These are phyloP conservation scores for Lasiodiplodia gonubiensis DNA, from an alignment of 2,329 filamentous ascomycete genomes.

Conservation along the genomic window DNA sequence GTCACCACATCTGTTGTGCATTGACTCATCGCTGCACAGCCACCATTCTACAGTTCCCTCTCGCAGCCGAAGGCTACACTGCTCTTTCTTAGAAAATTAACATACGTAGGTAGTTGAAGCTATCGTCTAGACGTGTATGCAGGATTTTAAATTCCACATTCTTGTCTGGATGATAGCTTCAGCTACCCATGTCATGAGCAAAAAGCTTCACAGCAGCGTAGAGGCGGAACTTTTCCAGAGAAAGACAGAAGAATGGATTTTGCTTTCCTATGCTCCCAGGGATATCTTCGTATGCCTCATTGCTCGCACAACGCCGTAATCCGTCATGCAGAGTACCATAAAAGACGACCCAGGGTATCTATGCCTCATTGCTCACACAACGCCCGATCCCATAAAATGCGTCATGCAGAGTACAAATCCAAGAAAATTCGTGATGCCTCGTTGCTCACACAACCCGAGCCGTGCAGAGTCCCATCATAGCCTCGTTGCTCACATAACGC, in stretches of 20 bases:
- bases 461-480: constrained; percentile 24
- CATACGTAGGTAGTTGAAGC: too few relatives aligned
- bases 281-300: constrained; percentile 21
- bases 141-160: too few relatives aligned
- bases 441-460: constrained; percentile 26
- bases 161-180: too few relatives aligned
- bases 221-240: neutral
- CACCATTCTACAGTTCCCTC: too few relatives aligned
- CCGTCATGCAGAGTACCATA: constrained; percentile 25
- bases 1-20: neutral
- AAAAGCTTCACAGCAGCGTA: neutral
- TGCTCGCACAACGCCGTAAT: constrained; percentile 23
- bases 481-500: constrained; percentile 28
- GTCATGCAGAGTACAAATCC: constrained; percentile 27
- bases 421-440: constrained; percentile 24
- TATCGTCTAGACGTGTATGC: too few relatives aligned
- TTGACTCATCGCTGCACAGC: constrained; percentile 15
- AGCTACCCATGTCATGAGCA: too few relatives aligned
- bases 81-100: too few relatives aligned
- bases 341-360: constrained; percentile 22
- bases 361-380: constrained; percentile 29
- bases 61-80: too few relatives aligned
- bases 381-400: constrained; percentile 26
- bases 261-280: constrained; percentile 12
- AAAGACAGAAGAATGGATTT: neutral